Base-by-base conservation (phyloP, 1,284 basidiomycete species). In the Pseudozyma tsukubaensis region DNA sequence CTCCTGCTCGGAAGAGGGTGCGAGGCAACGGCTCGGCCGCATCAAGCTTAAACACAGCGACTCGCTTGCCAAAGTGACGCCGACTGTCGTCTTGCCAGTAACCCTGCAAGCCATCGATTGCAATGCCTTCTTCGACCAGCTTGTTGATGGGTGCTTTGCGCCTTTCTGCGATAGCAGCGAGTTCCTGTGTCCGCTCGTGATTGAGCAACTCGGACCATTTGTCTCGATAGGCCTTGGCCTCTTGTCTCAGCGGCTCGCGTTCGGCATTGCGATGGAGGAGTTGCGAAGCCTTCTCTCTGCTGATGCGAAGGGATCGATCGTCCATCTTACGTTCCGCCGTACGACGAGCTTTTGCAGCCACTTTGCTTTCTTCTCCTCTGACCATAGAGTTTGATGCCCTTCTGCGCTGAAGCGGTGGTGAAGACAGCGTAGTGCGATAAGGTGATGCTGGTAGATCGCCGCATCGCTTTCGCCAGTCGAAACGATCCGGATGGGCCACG, bases 1-100 rank as follows among this genome's bases (percentile, higher is more conserved):
- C 65, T 10, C 78, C 78, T 6, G 74, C 66, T 16, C 59, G 54
- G 51, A 80, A 71, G 39, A 77, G 71, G 35, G 72, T 72, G 43
- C 73, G 71, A 21, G 76, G 76, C 34, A 79, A 49, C 2, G 68
- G 61, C 45, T 73, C 57, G 45, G 70, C 71, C 10, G 72, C 81
- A 21, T 73, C 69, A 29, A 76, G 65, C 54, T 80, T 80, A 50
- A 83, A 83, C 18, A 81, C 76, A 18, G 73, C 81, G 21, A 76
- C 66, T 16, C 63, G 55, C 48, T 79, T 78, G 49, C 78, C 79
- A 63, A 75, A 78, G 44, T 77, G 74, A 35, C 73, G 71, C 7
- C 54, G 58, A 37, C 56, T 72, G 43, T 69, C 59, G 24, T 67
- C 66, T 40, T 79, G 79, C 81, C 81, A 83, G 48, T 81, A 83